Evolutionary conservation across 352 stramenopile species (phyloP).

Genomic region (Salisapilia sapeloensis): DNA sequence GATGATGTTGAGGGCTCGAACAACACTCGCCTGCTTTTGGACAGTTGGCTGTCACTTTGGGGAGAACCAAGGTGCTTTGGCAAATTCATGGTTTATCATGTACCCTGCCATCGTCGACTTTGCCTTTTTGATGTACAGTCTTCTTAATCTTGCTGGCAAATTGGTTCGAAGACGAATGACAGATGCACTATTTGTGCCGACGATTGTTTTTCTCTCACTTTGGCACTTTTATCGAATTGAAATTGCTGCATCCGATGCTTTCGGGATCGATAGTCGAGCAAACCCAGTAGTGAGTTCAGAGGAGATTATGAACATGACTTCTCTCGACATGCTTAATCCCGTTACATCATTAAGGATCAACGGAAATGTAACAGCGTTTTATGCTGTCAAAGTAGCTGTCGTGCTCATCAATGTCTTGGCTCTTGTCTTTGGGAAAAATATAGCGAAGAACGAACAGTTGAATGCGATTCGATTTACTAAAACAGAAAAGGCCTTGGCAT

Average conservation of each 20-base stretch:
- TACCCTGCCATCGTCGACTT: constrained; percentile 13
- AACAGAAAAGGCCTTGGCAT: too few species aligned
- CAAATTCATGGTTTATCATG: constrained; percentile 15
- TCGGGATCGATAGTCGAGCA: constrained; percentile 8
- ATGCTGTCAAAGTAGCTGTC: constrained; percentile 11
- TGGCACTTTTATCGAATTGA: constrained; percentile 7
- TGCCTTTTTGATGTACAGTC: constrained; percentile 12
- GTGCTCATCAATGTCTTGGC: constrained; percentile 11
- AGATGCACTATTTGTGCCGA: constrained; percentile 13
- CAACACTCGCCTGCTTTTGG: constrained; percentile 10
- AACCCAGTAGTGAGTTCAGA: constrained; percentile 7
- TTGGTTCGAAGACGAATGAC: constrained; percentile 8
- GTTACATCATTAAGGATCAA: constrained; percentile 11
- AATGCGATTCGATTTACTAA: too few species aligned
- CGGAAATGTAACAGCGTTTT: constrained; percentile 8
- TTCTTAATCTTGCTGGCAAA: constrained; percentile 15
- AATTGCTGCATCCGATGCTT: constrained; percentile 3
- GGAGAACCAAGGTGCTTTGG: constrained; percentile 9
- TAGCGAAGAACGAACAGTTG: too few species aligned
- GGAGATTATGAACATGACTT: constrained; percentile 6
- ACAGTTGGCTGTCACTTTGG: constrained; percentile 10
- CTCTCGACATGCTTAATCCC: constrained; percentile 7
- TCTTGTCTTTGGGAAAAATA: too few species aligned
- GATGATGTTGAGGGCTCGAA: constrained; percentile 7
- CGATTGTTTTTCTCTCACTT: constrained; percentile 5